Base-by-base conservation (phyloP, 352 stramenopile species). In the Phytophthora fragariae region DNA sequence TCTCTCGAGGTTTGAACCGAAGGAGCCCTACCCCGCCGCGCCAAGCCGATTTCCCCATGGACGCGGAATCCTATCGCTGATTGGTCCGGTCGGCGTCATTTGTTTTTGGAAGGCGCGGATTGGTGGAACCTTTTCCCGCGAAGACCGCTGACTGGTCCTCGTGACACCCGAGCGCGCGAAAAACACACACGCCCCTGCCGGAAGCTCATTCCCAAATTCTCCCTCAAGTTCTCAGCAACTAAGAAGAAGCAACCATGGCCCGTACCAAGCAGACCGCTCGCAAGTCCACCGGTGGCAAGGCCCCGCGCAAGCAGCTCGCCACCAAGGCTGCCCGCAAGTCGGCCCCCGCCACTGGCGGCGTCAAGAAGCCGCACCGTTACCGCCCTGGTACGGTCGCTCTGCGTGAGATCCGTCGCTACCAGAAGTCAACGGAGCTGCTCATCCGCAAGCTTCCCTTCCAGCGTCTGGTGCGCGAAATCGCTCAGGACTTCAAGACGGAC, bases 391-490 rank as follows among this genome's bases (percentile, higher is more conserved):
- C 95, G 81, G 73, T 85, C 44, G 96, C 96, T 19, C 83, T 99
- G 14, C 89, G 91, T 83, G 97, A 99, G 80, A 99, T 99, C 76
- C 87, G 97, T 71, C 80, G 86, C 54, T 99, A 99, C 84, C 98
- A 99, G 88, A 92, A 91, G 63, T 98, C 85, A 57, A 99, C 97
- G 5, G 96, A 99, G 72, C 87, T 99, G n/a, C 78, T 99, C 41
- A 87, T 99, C 64, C 94, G 97, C 59, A 97, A 98, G 80, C 86
- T 99, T 21, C 97, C 97, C 44, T 99, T 99, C 86, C 95, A 97
- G 61, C 85, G 98, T 61, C 84, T 99, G 19, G 97, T 98, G 50
- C 85, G 93, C 44, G 94, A 98, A 68, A 94, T 94, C 67, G 82
- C 85, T 24, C 85, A 92, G 75, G 85, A 94, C 75, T 92, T 92